Percentiles rank a stretch among this genome's conserved stretches.
Conservation (phyloP, 768 basidiomycete genomes). For the Pleurotus tuoliensis region DNA sequence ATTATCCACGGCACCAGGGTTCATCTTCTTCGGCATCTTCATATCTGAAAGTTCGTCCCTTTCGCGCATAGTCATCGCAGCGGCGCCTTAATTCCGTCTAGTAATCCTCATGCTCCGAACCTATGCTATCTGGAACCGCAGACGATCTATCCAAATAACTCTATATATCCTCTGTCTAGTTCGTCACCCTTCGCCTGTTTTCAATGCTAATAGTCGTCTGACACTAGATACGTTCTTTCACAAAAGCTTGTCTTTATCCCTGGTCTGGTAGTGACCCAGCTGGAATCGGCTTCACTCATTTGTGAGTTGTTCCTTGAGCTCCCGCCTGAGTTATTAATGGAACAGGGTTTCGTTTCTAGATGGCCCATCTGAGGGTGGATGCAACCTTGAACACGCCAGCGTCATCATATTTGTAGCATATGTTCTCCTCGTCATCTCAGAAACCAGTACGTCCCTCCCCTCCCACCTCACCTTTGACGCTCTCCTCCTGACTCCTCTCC, state of each 20-base stretch:
- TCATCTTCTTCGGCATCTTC: constrained; percentile 32
- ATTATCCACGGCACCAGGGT: constrained; percentile 13
- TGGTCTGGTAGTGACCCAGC: constrained; percentile 24
- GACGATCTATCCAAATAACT: constrained; percentile 26
- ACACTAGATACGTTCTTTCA: too few species aligned
- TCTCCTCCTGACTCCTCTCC: not conserved
- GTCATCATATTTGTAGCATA: constrained; percentile 35
- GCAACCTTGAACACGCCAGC: constrained; percentile 27
- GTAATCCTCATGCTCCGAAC: constrained; percentile 39
- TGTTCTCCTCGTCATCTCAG: constrained; percentile 31
- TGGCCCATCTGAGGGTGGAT: constrained; percentile 23
- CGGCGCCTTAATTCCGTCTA: constrained; percentile 8
- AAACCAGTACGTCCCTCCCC: constrained; percentile 31
- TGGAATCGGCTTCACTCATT: constrained; percentile 29
- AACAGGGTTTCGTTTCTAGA: constrained; percentile 9
- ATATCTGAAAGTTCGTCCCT: constrained; percentile 29
- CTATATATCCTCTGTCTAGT: constrained; percentile 20
- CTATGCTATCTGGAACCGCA: constrained; percentile 41
- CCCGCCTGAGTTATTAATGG: too few species aligned
- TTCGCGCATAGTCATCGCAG: too few species aligned
- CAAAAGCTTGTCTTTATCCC: constrained; percentile 29
- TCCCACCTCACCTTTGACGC: not conserved
- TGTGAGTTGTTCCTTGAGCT: constrained; percentile 21
- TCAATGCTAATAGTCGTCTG: too few species aligned
- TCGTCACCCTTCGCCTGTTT: not conserved